phyloP scores from a whole-genome alignment of 441 rosid genomes.

The Populus hybrid region DNA sequence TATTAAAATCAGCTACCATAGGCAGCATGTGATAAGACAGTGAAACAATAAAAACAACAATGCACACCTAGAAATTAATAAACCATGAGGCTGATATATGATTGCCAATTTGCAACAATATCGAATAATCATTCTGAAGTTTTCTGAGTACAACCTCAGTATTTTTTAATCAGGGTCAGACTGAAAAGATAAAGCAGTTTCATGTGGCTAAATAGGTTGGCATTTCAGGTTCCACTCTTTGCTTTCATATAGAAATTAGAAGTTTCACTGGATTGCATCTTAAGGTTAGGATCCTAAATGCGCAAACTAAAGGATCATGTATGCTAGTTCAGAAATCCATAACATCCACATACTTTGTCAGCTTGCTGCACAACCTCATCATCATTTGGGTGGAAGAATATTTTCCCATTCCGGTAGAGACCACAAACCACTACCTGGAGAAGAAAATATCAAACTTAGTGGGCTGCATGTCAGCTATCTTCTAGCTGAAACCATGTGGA shows the following conservation, averaged over 20 bases:
- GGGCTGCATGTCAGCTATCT: conserved; percentile 15
- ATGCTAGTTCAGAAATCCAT: conserved; percentile 7
- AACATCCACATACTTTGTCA: conserved; percentile 59
- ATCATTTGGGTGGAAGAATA: conserved; percentile 84
- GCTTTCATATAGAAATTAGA: conserved; percentile 2
- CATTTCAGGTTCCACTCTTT: neutral
- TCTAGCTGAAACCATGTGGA: conserved; percentile 10
- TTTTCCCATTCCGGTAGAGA: conserved; percentile 66
- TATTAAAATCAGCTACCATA: neutral
- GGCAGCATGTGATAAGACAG: neutral
- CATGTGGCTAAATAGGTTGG: neutral
- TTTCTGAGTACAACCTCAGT: no score
- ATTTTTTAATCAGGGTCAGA: no score
- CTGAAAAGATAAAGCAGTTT: neutral
- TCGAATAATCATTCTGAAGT: no score
- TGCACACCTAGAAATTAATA: neutral
- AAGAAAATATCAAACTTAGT: conserved; percentile 12
- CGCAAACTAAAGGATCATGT: neutral
- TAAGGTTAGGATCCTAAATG: neutral
- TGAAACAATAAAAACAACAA: neutral
- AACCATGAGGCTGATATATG: neutral
- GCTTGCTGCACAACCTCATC: conserved; percentile 64
- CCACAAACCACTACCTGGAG: conserved; percentile 94
- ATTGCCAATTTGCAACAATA: no score
- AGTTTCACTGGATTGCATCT: neutral